Evolutionary conservation across 2,329 filamentous ascomycete species (phyloP), one percentile per base, ranked within the genome.

Genomic region (Paracoccidioides brasiliensis): DNA sequence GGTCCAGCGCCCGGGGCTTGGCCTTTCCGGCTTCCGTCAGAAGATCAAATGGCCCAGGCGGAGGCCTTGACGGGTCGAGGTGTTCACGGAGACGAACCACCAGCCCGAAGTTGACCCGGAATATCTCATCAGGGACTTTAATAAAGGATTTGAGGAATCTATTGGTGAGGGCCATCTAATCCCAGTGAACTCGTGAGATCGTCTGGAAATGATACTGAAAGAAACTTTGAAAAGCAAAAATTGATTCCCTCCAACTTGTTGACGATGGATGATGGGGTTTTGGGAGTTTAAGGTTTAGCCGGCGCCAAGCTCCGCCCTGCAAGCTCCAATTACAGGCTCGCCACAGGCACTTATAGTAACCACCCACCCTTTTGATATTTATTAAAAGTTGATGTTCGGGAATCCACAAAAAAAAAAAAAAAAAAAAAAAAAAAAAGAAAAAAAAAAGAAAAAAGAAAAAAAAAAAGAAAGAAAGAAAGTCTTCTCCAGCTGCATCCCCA

Each of bases 111-210:
- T 55, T 55, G 8, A 55, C 14, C 12, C 54, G 54, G 54, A 55
- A 55, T 32, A 55, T 38, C 12, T 42, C 15, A 15, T 30, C 38
- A 6, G 54, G 48, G 14, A 52, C n/a, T 6, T 7, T 10, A 22
- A n/a, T 55, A 38, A 55, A 55, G n/a, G 54, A 51, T 8, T n/a
- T 38, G 22, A 55, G 22, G 28, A 55, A 52, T 22, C 40, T 45
- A 14, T 54, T 54, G 6, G 51, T 52, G 10, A 48, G 32, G 4
- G 45, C 45, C 45, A 48, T 48, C 35, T 15, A 33, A 44, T 33
- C 12, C 37, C 7, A 38, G 7, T 38, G 2, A 38, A 38, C 12
- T 38, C 37, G 12, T 38, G 14, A 4, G 44, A 2, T n/a, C 6
- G 44, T 33, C 8, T 15, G 42, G 9, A 14, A 44, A 22, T 8